Percentiles rank a stretch among this genome's conserved stretches.
phyloP scores from a whole-genome alignment of 148 eudicot species.

The Diospyros kaki region DNA sequence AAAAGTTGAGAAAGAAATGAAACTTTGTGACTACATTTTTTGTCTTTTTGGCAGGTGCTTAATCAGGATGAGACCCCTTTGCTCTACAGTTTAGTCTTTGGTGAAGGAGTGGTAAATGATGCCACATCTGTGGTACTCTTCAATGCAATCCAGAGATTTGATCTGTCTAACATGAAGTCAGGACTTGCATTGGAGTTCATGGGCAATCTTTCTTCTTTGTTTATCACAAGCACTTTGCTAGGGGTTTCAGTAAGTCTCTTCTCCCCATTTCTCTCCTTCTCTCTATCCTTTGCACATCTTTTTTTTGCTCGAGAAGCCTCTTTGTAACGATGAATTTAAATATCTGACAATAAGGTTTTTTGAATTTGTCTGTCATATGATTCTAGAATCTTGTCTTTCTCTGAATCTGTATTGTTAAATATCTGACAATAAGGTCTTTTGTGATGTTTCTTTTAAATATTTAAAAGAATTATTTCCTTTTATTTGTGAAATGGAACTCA shows the following conservation, averaged over 20 bases:
- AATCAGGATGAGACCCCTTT: constrained; percentile 39
- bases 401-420: too few species aligned
- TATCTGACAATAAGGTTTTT: too few species aligned
- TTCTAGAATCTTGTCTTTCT: too few species aligned
- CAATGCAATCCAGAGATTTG: constrained; percentile 67
- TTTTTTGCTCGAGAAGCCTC: too few species aligned
- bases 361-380: too few species aligned
- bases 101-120: constrained; percentile 91
- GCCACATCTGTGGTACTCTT: constrained; percentile 21
- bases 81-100: constrained; percentile 77
- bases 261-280: constrained; percentile 1
- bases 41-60: constrained; percentile 38
- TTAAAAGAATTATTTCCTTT: too few species aligned
- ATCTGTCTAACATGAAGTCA: constrained; percentile 39
- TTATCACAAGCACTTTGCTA: constrained; percentile 61
- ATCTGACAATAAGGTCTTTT: too few species aligned
- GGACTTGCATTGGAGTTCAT: constrained; percentile 35
- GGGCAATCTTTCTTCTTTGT: constrained; percentile 50
- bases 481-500: too few species aligned
- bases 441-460: too few species aligned
- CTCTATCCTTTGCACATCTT: background rate
- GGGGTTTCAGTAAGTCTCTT: constrained; percentile 52
- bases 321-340: too few species aligned
- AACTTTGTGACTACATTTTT: background rate
- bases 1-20: background rate